A percentile compares a stretch with the other conserved stretches of the same genome.
phyloP scores from a whole-genome alignment of 2,329 filamentous ascomycete genomes.

The Sphaerulina populicola region DNA sequence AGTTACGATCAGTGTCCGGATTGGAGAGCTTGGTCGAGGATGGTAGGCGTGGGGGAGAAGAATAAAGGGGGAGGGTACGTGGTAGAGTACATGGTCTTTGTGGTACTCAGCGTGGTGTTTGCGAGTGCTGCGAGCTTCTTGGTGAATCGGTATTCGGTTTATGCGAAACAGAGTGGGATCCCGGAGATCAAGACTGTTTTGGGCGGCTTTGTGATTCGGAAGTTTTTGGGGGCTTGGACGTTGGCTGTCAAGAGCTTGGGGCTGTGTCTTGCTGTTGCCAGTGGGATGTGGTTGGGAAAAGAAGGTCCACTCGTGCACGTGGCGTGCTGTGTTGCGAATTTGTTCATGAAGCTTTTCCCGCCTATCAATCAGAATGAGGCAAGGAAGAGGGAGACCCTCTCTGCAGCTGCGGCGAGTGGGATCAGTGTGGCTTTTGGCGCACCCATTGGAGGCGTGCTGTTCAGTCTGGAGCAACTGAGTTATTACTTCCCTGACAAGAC shows the following conservation, averaged over 20 bases:
- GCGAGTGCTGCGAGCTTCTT: conserved; percentile 69
- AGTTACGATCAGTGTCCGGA: conserved; percentile 69
- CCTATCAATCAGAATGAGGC: conserved; percentile 83
- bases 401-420: conserved; percentile 81
- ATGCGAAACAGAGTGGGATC: conserved; percentile 92
- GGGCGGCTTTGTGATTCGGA: conserved; percentile 83
- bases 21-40: conserved; percentile 78
- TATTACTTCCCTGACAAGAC: conserved; percentile 99
- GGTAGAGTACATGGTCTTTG: conserved; percentile 79
- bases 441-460: conserved; percentile 87
- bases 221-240: conserved; percentile 82
- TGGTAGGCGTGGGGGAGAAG: conserved; percentile 52
- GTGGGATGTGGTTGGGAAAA: conserved; percentile 93
- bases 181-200: conserved; percentile 96
- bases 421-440: conserved; percentile 93
- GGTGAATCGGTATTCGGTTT: conserved; percentile 73
- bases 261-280: conserved; percentile 80
- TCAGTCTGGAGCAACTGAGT: conserved; percentile 92
- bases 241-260: conserved; percentile 83
- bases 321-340: conserved; percentile 88
- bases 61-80: conserved; percentile 66
- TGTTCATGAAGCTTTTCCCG: conserved; percentile 83
- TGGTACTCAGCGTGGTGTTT: conserved; percentile 77
- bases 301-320: conserved; percentile 94
- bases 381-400: conserved; percentile 85